These are phyloP conservation scores for Cutaneotrichosporon sp. DNA, from an alignment of 1,284 basidiomycete genomes.

Conservation along the genomic window DNA sequence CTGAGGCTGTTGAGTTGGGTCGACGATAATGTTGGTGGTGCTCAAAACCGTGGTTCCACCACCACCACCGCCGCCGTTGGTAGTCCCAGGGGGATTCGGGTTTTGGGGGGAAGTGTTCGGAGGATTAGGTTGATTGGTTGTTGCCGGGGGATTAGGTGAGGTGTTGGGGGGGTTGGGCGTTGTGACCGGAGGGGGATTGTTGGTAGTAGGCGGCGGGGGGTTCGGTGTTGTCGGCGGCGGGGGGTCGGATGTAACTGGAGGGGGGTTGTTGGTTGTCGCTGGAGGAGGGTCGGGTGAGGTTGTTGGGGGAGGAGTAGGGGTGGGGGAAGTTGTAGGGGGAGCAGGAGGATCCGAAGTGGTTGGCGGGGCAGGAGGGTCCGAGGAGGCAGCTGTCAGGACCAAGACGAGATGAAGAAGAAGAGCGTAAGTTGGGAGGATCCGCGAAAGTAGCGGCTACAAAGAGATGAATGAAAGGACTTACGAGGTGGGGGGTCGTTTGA, in stretches of 20 bases:
- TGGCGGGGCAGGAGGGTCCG: not conserved
- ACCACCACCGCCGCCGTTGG: not conserved
- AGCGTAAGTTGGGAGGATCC: not conserved
- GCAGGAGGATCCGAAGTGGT: not conserved
- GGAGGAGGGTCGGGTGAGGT: constrained; percentile 2
- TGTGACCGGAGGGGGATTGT: not conserved
- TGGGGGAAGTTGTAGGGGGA: not conserved
- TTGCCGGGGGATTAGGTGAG: not conserved
- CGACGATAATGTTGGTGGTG: not conserved
- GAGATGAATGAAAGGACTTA: not conserved
- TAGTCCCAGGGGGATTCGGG: not conserved
- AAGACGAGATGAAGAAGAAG: not conserved
- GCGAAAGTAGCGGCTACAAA: not conserved
- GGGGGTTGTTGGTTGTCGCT: not conserved
- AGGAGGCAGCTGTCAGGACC: not conserved
- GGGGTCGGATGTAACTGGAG: not conserved
- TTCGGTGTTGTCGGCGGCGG: too few species aligned
- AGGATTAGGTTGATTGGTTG: not conserved
- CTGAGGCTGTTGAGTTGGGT: not conserved
- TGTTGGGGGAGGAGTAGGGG: not conserved
- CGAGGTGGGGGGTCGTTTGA: not conserved
- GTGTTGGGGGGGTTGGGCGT: not conserved
- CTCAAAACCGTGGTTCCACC: not conserved
- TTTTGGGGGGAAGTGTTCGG: not conserved
- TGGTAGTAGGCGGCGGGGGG: too few species aligned